Evolutionary conservation across 2,329 filamentous ascomycete genomes (phyloP), one percentile per base, ranked within the genome.

Genomic region (Penicillium hordei): DNA sequence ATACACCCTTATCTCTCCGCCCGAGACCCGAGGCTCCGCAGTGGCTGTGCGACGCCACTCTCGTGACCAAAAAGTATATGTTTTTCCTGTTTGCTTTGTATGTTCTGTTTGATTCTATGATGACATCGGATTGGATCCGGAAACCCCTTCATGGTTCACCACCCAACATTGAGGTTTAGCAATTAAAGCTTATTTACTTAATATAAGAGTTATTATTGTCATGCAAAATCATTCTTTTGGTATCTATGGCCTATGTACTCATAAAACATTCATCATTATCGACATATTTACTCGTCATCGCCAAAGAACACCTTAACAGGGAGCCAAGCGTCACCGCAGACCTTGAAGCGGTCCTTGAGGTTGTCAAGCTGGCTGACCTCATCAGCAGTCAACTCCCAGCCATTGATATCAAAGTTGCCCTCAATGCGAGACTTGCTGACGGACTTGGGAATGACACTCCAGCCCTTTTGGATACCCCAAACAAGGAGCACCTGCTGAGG

Each of bases 401-500:
- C 89, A 73, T 92, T 85, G 52, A 90, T 80, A 73, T 89, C 84
- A 66, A 86, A 90, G 82, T 96, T 95, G 61, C 79, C 84, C 76
- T 89, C 81, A 69, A 96, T 92, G 42, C 91, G 84, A 52, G 80
- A 81, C 65, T 86, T 83, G 64, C 85, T 92, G 58, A 93, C 89
- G 52, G 85, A 89, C 83, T 96, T 96, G 68, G 91, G 91, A 68
- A 96, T 91, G 52, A 96, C 90, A 64, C 86, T 89, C 81, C 88
- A 91, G 58, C 89, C 90, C 71, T 91, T 87, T 73, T 89, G 85
- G 55, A 95, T 78, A 63, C 90, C 91, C 90, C 91, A 96, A 68
- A 86, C 80, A 36, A 85, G 73, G 27, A 82, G 77, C 7, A 82
- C 77, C 68, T 85, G 82, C 50, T 83, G 81, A 19, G 81, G 79